Percentiles rank a stretch among this genome's conserved stretches.
phyloP scores from a whole-genome alignment of 1,284 basidiomycete species.

The Ganoderma boninense region DNA sequence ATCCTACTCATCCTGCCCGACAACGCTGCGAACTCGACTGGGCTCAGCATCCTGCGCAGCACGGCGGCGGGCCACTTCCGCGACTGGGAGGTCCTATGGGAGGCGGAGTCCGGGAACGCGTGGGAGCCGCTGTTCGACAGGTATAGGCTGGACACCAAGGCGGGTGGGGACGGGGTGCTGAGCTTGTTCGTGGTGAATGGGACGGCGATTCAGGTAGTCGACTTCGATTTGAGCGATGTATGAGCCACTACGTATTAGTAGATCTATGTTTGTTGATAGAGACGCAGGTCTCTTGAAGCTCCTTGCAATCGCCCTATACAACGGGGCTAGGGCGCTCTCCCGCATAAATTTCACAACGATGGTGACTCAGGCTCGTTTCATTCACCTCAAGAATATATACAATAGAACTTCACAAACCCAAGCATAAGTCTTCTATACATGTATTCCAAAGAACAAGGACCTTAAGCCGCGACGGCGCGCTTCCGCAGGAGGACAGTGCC shows the following conservation, averaged over 20 bases:
- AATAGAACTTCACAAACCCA: neutral
- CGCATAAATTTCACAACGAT: no score
- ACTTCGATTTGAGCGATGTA: conserved; percentile 39
- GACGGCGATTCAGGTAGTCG: conserved; percentile 44
- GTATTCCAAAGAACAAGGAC: neutral
- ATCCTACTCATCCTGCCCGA: conserved; percentile 49
- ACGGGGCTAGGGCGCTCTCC: no score
- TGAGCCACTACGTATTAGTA: conserved; percentile 6
- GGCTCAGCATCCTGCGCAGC: conserved; percentile 45
- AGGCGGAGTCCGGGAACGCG: conserved; percentile 42
- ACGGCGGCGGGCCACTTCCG: conserved; percentile 46
- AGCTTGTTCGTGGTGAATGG: conserved; percentile 50
- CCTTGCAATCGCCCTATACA: no score
- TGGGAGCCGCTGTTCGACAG: conserved; percentile 51
- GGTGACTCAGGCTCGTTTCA: no score
- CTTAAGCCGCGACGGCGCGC: neutral
- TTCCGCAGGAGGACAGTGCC: neutral
- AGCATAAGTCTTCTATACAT: neutral
- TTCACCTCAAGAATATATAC: no score
- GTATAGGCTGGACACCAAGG: conserved; percentile 38
- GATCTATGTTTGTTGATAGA: neutral
- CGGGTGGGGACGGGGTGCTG: conserved; percentile 42
- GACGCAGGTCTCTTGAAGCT: neutral
- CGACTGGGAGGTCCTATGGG: conserved; percentile 49
- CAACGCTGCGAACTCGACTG: conserved; percentile 48